Conservation (phyloP, 768 basidiomycete genomes). For the Leccinum uliginosum region DNA sequence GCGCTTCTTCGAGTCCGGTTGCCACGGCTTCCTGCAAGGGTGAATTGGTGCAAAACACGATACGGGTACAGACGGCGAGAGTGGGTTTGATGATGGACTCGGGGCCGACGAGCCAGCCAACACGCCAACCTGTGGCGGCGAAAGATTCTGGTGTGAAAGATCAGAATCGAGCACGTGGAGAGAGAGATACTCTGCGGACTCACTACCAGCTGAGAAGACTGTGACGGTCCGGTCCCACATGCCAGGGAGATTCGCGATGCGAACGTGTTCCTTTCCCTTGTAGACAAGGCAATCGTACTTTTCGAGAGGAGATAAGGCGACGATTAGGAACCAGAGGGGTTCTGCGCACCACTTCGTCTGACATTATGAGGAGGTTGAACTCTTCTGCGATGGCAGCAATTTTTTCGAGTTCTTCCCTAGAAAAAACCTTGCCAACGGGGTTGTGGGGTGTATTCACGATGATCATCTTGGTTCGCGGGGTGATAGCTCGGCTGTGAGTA, state of each 20-base stretch:
- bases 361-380: constrained; percentile 86
- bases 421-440: constrained; percentile 97
- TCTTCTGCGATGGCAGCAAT: constrained; percentile 89
- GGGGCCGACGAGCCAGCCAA: constrained; percentile 95
- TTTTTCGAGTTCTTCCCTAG: constrained; percentile 70
- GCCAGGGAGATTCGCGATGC: constrained; percentile 90
- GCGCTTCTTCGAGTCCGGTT: constrained; percentile 78
- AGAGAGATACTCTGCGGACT: constrained; percentile 23
- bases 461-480: constrained; percentile 89
- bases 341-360: constrained; percentile 88
- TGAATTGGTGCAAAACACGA: constrained; percentile 93
- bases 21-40: constrained; percentile 95
- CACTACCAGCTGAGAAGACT: constrained; percentile 92
- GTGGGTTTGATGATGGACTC: constrained; percentile 77
- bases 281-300: constrained; percentile 94
- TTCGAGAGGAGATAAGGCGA: background rate
- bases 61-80: constrained; percentile 86
- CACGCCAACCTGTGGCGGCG: constrained; percentile 95
- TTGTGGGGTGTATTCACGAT: constrained; percentile 97
- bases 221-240: constrained; percentile 99
- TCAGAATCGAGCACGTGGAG: background rate
- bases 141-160: constrained; percentile 67
- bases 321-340: background rate
- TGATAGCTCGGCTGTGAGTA: constrained; percentile 63
- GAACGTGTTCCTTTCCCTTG: constrained; percentile 82